Evolutionary conservation across 2,329 filamentous ascomycete species (phyloP), one percentile per base, ranked within the genome.

Genomic region (Colletotrichum caudatum): DNA sequence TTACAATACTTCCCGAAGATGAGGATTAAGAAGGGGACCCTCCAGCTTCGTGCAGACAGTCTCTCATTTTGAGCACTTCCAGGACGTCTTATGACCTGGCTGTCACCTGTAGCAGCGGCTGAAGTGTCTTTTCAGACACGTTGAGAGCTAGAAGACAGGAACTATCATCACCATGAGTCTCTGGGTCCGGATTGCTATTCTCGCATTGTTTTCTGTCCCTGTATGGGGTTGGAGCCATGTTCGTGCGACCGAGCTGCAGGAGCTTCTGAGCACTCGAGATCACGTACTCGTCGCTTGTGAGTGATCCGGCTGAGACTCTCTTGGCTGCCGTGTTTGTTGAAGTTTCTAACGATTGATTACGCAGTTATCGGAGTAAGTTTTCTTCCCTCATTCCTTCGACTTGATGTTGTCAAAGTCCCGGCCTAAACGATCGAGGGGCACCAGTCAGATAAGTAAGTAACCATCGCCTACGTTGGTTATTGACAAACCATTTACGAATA

Each of bases 241-340:
- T 35, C 53, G 56, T 33, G 63, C 16, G 8, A 35, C 57, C 14
- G 60, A 73, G 29, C 50, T 73, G n/a, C 60, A 66, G 14, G 23
- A 69, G 41, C 61, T 53, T 26, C 51, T 77, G 4, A 44, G 53
- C 26, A 61, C 64, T 8, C 74, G 73, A 16, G 76, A 77, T 1
- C 66, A 75, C 37, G 77, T 76, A 0, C 71, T 82, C 2, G 75
- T 80, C 44, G 80, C 80, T 18, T 82, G 80, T 81, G 74, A 76
- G 80, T 76, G 11, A 6, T 20, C 23, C 4, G 26, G 4, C 9
- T n/a, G 7, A 2, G 9, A 6, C 37, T 6, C 12, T n/a, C 9
- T 35, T 35, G 26, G 1, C 12, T 12, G 12, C 5, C 12, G 5
- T 7, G 20, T 7, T 2, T 18, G 14, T 2, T 18, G 14, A 14